Evolutionary conservation across 1,284 basidiomycete genomes (phyloP).

Genomic region (Singerocomus inundabilis): DNA sequence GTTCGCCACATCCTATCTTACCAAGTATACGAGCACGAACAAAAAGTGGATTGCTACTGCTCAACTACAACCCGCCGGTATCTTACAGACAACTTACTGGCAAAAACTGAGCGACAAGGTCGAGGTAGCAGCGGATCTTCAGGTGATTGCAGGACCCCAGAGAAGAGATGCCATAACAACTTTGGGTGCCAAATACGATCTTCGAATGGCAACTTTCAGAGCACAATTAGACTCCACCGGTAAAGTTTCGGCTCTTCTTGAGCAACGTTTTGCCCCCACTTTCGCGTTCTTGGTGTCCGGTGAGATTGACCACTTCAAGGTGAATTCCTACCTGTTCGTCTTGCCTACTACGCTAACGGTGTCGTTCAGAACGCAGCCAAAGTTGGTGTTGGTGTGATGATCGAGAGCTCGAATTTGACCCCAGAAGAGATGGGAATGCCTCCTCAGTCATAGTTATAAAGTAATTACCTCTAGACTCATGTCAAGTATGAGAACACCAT

Average conservation of each 20-base stretch:
- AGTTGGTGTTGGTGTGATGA: constrained; percentile 95
- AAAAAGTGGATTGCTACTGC: constrained; percentile 93
- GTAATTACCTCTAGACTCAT: constrained; percentile 33
- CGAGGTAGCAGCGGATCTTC: constrained; percentile 96
- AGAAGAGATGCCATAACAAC: constrained; percentile 92
- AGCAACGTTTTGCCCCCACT: constrained; percentile 93
- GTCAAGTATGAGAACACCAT: constrained; percentile 17
- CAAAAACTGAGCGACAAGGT: constrained; percentile 95
- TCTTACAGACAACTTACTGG: constrained; percentile 94
- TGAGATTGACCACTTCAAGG: constrained; percentile 98
- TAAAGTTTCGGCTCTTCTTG: constrained; percentile 92
- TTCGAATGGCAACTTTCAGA: constrained; percentile 90
- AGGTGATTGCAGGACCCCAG: constrained; percentile 74
- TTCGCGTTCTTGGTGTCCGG: constrained; percentile 95
- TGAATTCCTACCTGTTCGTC: constrained; percentile 35
- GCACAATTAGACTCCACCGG: constrained; percentile 91
- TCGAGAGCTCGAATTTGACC: constrained; percentile 78
- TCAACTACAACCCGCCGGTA: constrained; percentile 84
- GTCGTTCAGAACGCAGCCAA: constrained; percentile 79
- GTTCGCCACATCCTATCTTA: constrained; percentile 80
- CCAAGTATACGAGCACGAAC: constrained; percentile 76
- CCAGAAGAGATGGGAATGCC: constrained; percentile 78
- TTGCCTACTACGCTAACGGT: constrained; percentile 14
- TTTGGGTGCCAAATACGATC: constrained; percentile 94
- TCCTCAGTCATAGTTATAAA: constrained; percentile 44